phyloP scores from a whole-genome alignment of 75 land plant species.

The Gnetum montanum region DNA sequence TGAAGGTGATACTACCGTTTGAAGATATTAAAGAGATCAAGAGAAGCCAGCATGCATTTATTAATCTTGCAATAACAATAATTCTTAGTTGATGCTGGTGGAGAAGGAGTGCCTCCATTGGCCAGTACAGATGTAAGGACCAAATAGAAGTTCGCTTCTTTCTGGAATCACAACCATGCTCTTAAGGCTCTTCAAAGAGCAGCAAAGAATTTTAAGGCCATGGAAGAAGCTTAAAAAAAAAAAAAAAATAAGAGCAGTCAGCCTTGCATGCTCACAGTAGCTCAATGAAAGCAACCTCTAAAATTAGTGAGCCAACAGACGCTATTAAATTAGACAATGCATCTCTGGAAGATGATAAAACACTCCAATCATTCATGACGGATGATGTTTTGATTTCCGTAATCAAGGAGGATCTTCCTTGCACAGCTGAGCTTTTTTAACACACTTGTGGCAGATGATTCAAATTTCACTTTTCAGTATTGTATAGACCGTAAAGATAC shows the following conservation, averaged over 20 bases:
- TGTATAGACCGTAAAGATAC: conserved; percentile 58
- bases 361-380: conserved; percentile 67
- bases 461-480: conserved; percentile 53
- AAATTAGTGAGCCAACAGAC: conserved; percentile 13
- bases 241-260: conserved; percentile 38
- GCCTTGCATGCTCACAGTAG: conserved; percentile 78
- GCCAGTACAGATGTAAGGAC: conserved; percentile 89
- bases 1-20: conserved; percentile 90
- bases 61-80: conserved; percentile 94
- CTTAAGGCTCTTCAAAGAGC: conserved; percentile 63
- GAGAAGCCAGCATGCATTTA: conserved; percentile 92
- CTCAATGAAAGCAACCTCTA: conserved; percentile 32
- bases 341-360: conserved; percentile 8
- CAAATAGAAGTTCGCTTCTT: conserved; percentile 96
- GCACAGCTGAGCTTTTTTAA: conserved; percentile 77
- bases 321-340: conserved; percentile 11
- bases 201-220: conserved; percentile 48
- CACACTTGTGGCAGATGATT: conserved; percentile 50
- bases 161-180: conserved; percentile 98
- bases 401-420: conserved; percentile 64
- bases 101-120: conserved; percentile 97
- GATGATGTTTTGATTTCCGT: conserved; percentile 73
- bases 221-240: conserved; percentile 67
- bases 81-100: conserved; percentile 90
- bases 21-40: conserved; percentile 96